Evolutionary conservation across 2,329 filamentous ascomycete species (phyloP).

Genomic region (Moelleriella libera): DNA sequence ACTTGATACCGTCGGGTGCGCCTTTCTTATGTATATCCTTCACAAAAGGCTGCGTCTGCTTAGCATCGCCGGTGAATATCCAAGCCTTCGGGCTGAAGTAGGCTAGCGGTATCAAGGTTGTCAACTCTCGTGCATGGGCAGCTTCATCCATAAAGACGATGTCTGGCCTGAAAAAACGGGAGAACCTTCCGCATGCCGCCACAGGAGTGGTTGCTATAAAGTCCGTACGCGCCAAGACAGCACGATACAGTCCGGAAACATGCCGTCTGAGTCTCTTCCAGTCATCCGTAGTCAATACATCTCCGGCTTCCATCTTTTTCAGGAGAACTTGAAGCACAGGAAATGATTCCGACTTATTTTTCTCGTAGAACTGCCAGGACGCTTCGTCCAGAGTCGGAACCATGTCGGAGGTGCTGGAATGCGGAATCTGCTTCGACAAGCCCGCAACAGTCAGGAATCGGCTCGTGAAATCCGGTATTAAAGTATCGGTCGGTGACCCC

Average conservation of each 20-base stretch:
- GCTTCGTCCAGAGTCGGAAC: constrained; percentile 28
- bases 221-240: constrained; percentile 22
- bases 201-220: constrained; percentile 33
- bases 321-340: constrained; percentile 21
- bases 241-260: constrained; percentile 22
- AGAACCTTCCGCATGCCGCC: constrained; percentile 22
- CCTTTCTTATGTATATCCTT: constrained; percentile 11
- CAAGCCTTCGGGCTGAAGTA: constrained; percentile 26
- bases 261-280: constrained; percentile 16
- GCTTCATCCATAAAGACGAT: constrained; percentile 74
- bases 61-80: constrained; percentile 31
- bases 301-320: constrained; percentile 13
- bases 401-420: constrained; percentile 7
- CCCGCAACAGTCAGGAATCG: constrained; percentile 17
- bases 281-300: constrained; percentile 10
- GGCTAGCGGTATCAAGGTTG: constrained; percentile 28
- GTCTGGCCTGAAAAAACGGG: constrained; percentile 56
- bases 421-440: constrained; percentile 8
- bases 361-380: constrained; percentile 24
- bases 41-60: constrained; percentile 28
- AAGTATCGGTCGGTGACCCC: not conserved
- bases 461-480: constrained; percentile 17
- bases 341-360: constrained; percentile 16
- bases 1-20: constrained; percentile 7
- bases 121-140: constrained; percentile 29